phyloP scores from a whole-genome alignment of 345 rosid species.

The Eucalyptus shirleyi region DNA sequence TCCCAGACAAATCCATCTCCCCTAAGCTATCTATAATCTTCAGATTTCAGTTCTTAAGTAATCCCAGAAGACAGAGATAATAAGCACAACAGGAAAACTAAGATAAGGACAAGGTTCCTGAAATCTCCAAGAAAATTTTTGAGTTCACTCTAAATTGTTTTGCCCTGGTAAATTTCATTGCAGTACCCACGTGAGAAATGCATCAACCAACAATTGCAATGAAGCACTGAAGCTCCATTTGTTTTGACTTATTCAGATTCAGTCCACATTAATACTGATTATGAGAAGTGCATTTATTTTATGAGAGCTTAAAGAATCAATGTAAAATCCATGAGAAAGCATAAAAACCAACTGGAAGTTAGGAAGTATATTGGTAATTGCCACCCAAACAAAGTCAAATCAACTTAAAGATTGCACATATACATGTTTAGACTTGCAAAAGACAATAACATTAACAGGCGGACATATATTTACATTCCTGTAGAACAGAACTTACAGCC shows the following conservation, averaged over 20 bases:
- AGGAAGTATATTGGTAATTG: not conserved
- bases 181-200: not conserved
- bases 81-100: not conserved
- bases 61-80: not conserved
- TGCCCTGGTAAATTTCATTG: not conserved
- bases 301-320: not conserved
- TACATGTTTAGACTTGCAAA: not conserved
- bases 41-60: not conserved
- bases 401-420: not conserved
- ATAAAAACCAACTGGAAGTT: not conserved
- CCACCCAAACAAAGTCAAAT: not conserved
- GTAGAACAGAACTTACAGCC: constrained; percentile 27
- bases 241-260: not conserved
- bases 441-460: not conserved
- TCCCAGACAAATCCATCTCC: not conserved
- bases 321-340: not conserved
- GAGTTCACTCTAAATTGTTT: not conserved
- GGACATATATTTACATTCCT: not conserved
- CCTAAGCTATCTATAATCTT: not conserved
- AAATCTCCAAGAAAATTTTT: not conserved
- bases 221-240: not conserved
- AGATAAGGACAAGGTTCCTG: not conserved
- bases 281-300: not conserved
- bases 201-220: no score
- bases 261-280: not conserved